phyloP scores from a whole-genome alignment of 2,329 filamentous ascomycete genomes.

The Penicillium palitans region DNA sequence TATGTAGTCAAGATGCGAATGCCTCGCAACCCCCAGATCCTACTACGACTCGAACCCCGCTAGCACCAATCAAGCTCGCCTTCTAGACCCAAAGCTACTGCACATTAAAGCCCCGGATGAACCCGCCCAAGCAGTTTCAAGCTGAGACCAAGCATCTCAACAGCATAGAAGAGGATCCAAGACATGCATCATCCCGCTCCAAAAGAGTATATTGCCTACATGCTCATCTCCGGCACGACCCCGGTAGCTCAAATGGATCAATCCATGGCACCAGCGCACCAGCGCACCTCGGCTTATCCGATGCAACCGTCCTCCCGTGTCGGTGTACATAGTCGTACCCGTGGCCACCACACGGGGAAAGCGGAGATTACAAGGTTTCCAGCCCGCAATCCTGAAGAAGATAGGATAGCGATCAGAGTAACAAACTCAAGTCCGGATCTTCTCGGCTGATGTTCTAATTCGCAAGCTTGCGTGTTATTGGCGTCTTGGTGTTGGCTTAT shows the following conservation, averaged over 20 bases:
- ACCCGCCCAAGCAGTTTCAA: background rate
- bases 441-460: background rate
- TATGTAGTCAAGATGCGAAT: background rate
- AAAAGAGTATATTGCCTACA: background rate
- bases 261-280: slow-evolving; percentile 1
- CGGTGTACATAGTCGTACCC: background rate
- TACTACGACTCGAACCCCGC: background rate
- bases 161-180: background rate
- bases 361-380: background rate
- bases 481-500: background rate
- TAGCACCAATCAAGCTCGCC: background rate
- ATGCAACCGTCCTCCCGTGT: slow-evolving; percentile 1
- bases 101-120: background rate
- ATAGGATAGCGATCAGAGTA: background rate
- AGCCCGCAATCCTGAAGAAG: background rate
- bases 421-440: background rate
- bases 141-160: background rate
- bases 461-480: background rate
- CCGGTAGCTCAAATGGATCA: background rate
- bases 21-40: background rate
- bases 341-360: background rate
- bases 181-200: background rate
- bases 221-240: background rate
- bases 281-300: background rate
- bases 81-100: background rate